Evolutionary conservation across 345 rosid species (phyloP), one percentile per base, ranked within the genome.

Genomic region (Eucalyptus cloeziana): DNA sequence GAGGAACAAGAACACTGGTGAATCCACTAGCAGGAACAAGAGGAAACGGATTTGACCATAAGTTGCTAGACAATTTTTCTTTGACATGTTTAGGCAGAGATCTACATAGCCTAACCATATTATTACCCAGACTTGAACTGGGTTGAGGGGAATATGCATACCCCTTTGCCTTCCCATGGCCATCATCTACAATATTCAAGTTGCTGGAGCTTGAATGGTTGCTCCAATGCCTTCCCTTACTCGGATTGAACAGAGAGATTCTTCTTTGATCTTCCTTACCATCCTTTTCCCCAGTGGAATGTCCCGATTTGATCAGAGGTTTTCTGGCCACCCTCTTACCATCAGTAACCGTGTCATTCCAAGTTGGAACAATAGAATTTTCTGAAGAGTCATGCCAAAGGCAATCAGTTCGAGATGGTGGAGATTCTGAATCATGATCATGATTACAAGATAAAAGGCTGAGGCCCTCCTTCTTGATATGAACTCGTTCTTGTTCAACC

Each of bases 11-110:
- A 85, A 97, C 94, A 93, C 92, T 95, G 52, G 91, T 93, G 89
- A 98, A 96, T 89, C 99, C 99, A 93, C 97, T 95, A 64, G 97
- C 94, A 86, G 96, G 97, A 90, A 93, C 93, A 89, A 97, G 96
- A 88, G 94, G 95, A 93, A 97, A 97, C 60, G 98, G 95, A 60
- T 87, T 92, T 86, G 99, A 97, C 98, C 98, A 97, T 90, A 92
- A 88, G 87, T 92, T 90, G 89, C 90, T 88, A 33, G 93, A 88
- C 89, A 89, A 80, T 86, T 88, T 91, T 92, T 90, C 94, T 87
- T 89, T 91, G 86, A 87, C 92, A 91, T 49, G 89, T 88, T 92
- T 94, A 89, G 93, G 94, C 62, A 90, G 86, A 91, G 88, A 91
- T 92, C 92, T 92, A 88, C 96, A 91, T 60, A 96, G 88, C 88